Base-by-base conservation (phyloP, 371 early-diverging fungal genomes). In the Smittium mucronatum region DNA sequence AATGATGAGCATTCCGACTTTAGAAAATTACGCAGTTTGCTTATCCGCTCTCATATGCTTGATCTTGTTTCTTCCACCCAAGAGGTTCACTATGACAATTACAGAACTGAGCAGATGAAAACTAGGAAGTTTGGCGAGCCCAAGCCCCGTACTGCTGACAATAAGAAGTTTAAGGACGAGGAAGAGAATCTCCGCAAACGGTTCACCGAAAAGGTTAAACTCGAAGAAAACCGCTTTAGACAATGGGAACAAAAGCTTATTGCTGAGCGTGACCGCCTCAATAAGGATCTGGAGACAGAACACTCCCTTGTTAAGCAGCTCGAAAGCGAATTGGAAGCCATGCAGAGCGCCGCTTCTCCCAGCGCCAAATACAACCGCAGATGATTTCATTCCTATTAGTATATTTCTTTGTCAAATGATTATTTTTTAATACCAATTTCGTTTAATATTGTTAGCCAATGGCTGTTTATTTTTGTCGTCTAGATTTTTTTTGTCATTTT, bases 211-310 rank as follows among this genome's bases (percentile, higher is more conserved):
- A 93, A 96, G 76, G 97, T 96, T 68, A 86, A 92, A 68, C 72
- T 86, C 71, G 96, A 97, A 80, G 98, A 97, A 83, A 86, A 86
- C 77, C 81, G 96, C 60, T 97, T 97, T 87, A 86, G 95, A 74
- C 87, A 90, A 76, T 97, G 98, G 98, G 98, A 96, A 78, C 92
- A 93, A 75, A 90, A 92, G 89, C 85, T 95, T 29, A 93, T 96
- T 79, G 87, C 88, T 69, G 96, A 97, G 80, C 86, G 98, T 69
- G 94, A 95, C 77, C 87, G 94, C 61, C 82, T 95, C 70, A 95
- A 94, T 85, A 90, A 93, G 80, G 95, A 97, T 72, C 83, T 97
- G 68, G 98, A 97, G 78, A 81, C 84, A 58, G 93, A 94, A 76
- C 96, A 95, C 80, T 85, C 85, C 69, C 84, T 84, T 57, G 92